Base-by-base conservation (phyloP, 441 rosid species). In the Capsella rubella region DNA sequence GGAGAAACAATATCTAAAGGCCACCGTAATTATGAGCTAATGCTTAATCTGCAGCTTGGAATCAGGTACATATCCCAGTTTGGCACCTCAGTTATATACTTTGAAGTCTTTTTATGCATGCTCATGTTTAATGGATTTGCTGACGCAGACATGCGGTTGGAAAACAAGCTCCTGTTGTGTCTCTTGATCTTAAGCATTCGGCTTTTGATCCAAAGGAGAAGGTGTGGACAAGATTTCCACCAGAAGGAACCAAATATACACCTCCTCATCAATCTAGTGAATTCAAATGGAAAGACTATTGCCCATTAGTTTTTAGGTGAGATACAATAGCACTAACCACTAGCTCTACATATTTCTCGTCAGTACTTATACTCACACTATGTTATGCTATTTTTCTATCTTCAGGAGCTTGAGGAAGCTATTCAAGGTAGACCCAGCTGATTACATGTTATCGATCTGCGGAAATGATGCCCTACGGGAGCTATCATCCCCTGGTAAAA, bases 401-500 rank as follows among this genome's bases (percentile, higher is more conserved):
- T 51, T 49, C 75, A 87, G 93, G 88, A 82, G 90, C 18, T 73
- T 89, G 68, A 86, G 95, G 78, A 85, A 86, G 81, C 61, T 87
- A 74, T 89, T 87, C 77, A 84, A 87, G 75, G 92, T 87, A 15
- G 95, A 89, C 1, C 77, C 95, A 40, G 95, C 92, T 66, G 92
- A 89, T 69, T 89, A 89, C 75, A 89, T 89, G 95, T 12, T 86
- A 64, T 87, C 95, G 0, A 82, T 89, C 15, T 89, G 95, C 59
- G 95, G 92, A 15, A 84, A 89, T 34, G 89, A 87, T 67, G 95
- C 89, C 13, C 92, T 89, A 27, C 75, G 92, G 10, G 95, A 87
- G 67, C 87, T 87, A 60, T 89, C 95, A n/a, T 89, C 95, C n/a
- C 95, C 95, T 4, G 95, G 95, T 66, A 89, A 89, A 86, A 89